Evolutionary conservation across 2,329 filamentous ascomycete species (phyloP).

Genomic region (Penicillium fuscoglaucum): DNA sequence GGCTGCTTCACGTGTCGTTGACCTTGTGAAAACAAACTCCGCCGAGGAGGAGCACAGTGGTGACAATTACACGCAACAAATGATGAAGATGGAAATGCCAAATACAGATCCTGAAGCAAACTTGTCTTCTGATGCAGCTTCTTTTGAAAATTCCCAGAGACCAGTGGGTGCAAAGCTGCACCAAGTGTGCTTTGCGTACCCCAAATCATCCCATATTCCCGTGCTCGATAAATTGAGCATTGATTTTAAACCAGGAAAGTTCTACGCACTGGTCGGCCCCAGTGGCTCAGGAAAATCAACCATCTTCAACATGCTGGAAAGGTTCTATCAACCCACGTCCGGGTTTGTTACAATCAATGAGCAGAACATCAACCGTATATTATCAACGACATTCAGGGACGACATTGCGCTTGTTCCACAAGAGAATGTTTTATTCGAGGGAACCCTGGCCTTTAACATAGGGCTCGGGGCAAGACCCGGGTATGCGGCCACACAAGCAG

Average conservation of each 20-base stretch:
- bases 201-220: background rate
- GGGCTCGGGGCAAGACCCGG: constrained; percentile 51
- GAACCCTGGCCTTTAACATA: constrained; percentile 49
- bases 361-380: too few relatives aligned
- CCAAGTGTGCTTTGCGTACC: background rate
- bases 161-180: too few relatives aligned
- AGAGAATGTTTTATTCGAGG: constrained; percentile 50
- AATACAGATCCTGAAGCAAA: too few relatives aligned
- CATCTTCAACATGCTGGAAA: constrained; percentile 58
- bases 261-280: constrained; percentile 64
- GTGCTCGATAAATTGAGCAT: constrained; percentile 42
- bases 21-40: constrained; percentile 6
- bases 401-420: constrained; percentile 50
- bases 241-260: constrained; percentile 57
- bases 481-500: constrained; percentile 56
- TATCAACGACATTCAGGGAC: constrained; percentile 33
- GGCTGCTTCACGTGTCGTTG: constrained; percentile 58
- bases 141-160: too few relatives aligned
- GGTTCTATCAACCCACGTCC: constrained; percentile 53
- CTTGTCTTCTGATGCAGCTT: too few relatives aligned
- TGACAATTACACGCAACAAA: too few relatives aligned
- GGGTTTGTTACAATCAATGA: too few relatives aligned
- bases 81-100: too few relatives aligned
- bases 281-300: constrained; percentile 69
- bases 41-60: background rate